These are phyloP conservation scores for Acanthamoeba castellanii DNA, from an alignment of 208 protist genomes.

Conservation along the genomic window DNA sequence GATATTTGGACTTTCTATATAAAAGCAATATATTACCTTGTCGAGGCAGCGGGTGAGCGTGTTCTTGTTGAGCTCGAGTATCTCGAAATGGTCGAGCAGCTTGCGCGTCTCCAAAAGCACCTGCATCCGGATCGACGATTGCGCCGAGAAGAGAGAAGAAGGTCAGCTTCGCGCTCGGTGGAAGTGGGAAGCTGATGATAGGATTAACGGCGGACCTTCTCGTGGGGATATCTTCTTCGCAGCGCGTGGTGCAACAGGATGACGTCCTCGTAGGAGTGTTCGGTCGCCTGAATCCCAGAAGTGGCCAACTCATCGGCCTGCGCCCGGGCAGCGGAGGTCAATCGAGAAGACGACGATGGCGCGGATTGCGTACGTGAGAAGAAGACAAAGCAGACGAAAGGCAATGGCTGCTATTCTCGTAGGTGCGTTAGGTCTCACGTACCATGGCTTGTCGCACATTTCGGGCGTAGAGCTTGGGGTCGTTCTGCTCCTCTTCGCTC, in stretches of 20 bases:
- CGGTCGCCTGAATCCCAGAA: background rate
- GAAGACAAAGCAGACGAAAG: constrained; percentile 70
- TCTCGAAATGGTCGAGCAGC: constrained; percentile 5
- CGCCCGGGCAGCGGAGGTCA: background rate
- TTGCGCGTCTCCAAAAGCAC: constrained; percentile 6
- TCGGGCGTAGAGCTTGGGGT: constrained; percentile 90
- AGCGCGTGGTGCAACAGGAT: constrained; percentile 20
- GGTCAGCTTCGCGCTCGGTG: background rate
- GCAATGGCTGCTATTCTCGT: no score
- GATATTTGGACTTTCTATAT: no score
- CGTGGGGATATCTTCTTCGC: background rate
- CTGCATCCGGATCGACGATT: background rate
- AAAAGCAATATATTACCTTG: no score
- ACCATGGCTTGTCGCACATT: constrained; percentile 85
- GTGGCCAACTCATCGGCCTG: background rate
- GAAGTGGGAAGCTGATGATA: no score
- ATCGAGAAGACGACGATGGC: background rate
- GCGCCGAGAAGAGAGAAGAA: background rate
- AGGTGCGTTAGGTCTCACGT: background rate
- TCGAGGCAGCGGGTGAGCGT: background rate
- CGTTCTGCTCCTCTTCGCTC: constrained; percentile 90
- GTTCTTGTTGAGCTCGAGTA: constrained; percentile 21
- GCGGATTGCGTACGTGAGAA: background rate
- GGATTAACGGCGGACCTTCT: background rate
- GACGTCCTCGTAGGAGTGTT: constrained; percentile 60